Evolutionary conservation across 768 basidiomycete genomes (phyloP).

Genomic region (Auricularia sp.): DNA sequence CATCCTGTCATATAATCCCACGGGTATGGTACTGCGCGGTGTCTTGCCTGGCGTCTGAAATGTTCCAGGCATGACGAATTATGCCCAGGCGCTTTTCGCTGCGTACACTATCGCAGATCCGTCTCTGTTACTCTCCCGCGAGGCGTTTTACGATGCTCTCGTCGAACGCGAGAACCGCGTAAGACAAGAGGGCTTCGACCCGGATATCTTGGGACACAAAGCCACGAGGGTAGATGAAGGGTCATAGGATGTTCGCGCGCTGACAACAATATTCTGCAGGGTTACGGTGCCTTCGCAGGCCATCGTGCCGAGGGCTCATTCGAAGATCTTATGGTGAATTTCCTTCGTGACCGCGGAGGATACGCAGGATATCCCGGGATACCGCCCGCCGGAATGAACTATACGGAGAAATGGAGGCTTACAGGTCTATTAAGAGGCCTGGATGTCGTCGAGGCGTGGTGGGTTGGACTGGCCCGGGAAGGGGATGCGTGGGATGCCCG

Average conservation of each 20-base stretch:
- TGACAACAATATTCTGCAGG: neutral
- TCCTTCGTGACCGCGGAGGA: neutral
- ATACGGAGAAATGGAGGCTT: neutral
- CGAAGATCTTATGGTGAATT: neutral
- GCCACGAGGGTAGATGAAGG: too few species aligned
- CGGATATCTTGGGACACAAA: slow-evolving; percentile 37
- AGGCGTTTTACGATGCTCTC: slow-evolving; percentile 31
- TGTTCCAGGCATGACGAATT: slow-evolving; percentile 20
- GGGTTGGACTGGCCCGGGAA: neutral
- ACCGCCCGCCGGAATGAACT: neutral
- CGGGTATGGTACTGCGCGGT: too few species aligned
- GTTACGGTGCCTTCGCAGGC: neutral
- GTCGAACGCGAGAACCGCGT: slow-evolving; percentile 30
- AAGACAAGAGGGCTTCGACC: slow-evolving; percentile 34
- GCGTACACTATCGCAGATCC: slow-evolving; percentile 35
- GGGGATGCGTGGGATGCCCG: neutral
- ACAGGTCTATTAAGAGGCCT: neutral
- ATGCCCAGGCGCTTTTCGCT: slow-evolving; percentile 40
- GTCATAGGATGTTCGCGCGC: too few species aligned
- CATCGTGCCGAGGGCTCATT: neutral
- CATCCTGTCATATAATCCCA: slow-evolving; percentile 35
- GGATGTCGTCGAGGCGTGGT: neutral
- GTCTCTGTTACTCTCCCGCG: slow-evolving; percentile 30
- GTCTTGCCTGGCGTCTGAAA: too few species aligned
- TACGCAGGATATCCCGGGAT: neutral